Base-by-base conservation (phyloP, 768 basidiomycete genomes). In the Termitomyces sp. region DNA sequence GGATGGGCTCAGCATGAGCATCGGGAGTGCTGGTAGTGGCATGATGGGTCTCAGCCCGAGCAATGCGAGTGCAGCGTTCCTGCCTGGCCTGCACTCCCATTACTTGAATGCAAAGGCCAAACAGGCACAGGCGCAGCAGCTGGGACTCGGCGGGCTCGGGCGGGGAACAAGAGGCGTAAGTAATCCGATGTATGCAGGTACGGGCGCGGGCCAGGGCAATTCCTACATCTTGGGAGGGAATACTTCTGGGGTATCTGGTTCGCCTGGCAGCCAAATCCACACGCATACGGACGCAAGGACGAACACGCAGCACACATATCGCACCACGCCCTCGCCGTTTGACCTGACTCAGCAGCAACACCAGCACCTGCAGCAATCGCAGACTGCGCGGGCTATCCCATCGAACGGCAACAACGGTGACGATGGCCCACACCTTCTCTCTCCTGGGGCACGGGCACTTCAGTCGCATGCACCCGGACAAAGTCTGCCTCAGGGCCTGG, bases 381-480 rank as follows among this genome's bases (percentile, higher is more conserved):
- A 71, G 26, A 66, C 72, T 10, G 52, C 71, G 0, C 64, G 71
- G 4, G 71, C 74, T 44, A 72, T 72, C 57, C 70, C 70, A 33
- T 69, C 70, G 7, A 68, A 63, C 30, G 54, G 59, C 47, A 57
- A 46, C 18, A 60, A 57, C 26, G 53, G 56, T 0, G 65, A 63
- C 28, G 67, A 66, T 30, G 56, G 65, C 61, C 62, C 73, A 16
- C 72, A 76, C 57, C 66, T 75, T 18, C 72, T 86, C 1, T 88
- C 87, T 14, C 90, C 94, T 0, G 82, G 85, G 30, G 77, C 89
- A 30, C 81, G 86, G n/a, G 94, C 92, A 0, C 76, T 95, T 44
- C 90, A 93, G 67, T 78, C 87, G 18, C 94, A 95, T 64, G 93
- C 92, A 1, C 94, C 95, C 0, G 94, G 94, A 1, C 92, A 95